These are phyloP conservation scores for Rhizoclosmatium hyalinum DNA, from an alignment of 371 early-diverging fungal species.

Conservation along the genomic window DNA sequence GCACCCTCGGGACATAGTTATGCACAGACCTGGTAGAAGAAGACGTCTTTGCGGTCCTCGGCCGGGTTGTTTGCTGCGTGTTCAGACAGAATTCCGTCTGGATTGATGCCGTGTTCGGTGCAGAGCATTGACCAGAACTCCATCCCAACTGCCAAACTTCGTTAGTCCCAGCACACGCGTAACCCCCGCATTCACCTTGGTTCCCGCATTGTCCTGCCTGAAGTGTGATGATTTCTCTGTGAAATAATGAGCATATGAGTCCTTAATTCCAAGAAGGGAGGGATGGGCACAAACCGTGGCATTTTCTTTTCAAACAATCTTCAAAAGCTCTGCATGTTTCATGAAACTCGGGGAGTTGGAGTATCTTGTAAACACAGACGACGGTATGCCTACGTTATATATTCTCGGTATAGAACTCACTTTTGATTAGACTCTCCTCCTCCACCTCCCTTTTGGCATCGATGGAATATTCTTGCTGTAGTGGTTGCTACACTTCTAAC, in stretches of 20 bases:
- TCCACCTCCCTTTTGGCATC: neutral
- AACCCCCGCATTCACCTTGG: slow-evolving; percentile 49
- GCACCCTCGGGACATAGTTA: slow-evolving; percentile 77
- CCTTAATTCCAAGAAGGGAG: no score
- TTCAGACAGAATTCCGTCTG: slow-evolving; percentile 54
- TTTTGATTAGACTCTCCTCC: neutral
- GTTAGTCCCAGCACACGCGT: neutral
- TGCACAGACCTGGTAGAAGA: slow-evolving; percentile 91
- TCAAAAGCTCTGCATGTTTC: no score
- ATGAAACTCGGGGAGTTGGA: neutral
- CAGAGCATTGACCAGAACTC: slow-evolving; percentile 74
- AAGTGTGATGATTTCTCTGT: slow-evolving; percentile 78
- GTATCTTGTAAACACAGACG: neutral
- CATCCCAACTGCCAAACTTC: slow-evolving; percentile 57
- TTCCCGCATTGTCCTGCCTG: slow-evolving; percentile 93
- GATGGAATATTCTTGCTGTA: neutral
- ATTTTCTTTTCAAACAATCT: neutral
- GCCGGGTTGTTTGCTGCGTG: slow-evolving; percentile 73
- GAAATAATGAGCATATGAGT: neutral
- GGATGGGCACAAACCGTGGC: neutral
- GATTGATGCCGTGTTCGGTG: slow-evolving; percentile 67
- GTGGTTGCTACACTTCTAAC: neutral
- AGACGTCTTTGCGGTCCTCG: slow-evolving; percentile 96
- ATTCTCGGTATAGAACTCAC: neutral
- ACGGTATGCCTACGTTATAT: neutral